Conservation (phyloP, 352 stramenopile species). For the Globisporangium megalacanthum region DNA sequence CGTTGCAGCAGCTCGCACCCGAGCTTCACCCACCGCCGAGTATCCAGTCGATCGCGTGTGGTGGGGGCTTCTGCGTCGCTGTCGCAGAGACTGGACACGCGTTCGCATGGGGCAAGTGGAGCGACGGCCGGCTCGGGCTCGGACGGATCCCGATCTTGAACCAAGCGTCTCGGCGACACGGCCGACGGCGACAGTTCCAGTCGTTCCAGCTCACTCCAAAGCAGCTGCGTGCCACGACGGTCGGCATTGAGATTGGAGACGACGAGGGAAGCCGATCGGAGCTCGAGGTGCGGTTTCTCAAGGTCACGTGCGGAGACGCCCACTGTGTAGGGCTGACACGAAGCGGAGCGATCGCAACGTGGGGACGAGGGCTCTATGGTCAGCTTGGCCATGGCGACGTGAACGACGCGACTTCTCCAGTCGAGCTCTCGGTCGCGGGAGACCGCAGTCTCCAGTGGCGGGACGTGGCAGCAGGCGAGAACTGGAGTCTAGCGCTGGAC, state of each 20-base stretch:
- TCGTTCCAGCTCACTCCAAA: slow-evolving; percentile 45
- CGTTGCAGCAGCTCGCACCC: background rate
- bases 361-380: slow-evolving; percentile 72
- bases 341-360: slow-evolving; percentile 56
- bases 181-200: slow-evolving; percentile 46
- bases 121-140: slow-evolving; percentile 65
- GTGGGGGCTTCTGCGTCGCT: slow-evolving; percentile 78
- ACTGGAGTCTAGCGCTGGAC: slow-evolving; percentile 78
- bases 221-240: background rate
- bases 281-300: slow-evolving; percentile 15
- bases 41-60: slow-evolving; percentile 43
- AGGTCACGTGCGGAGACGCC: slow-evolving; percentile 64
- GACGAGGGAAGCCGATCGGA: too few species aligned
- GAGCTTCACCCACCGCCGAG: background rate
- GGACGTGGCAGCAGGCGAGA: slow-evolving; percentile 58
- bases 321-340: slow-evolving; percentile 68
- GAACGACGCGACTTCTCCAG: slow-evolving; percentile 25
- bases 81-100: slow-evolving; percentile 45
- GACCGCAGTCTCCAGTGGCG: slow-evolving; percentile 17
- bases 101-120: slow-evolving; percentile 79
- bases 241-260: too few species aligned
- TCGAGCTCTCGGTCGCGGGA: slow-evolving; percentile 4
- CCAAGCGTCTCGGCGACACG: slow-evolving; percentile 27
- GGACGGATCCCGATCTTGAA: slow-evolving; percentile 49
- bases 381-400: slow-evolving; percentile 68